Conservation (phyloP, 1,139 yeast species). For the Saccharomyces pastorianus region DNA sequence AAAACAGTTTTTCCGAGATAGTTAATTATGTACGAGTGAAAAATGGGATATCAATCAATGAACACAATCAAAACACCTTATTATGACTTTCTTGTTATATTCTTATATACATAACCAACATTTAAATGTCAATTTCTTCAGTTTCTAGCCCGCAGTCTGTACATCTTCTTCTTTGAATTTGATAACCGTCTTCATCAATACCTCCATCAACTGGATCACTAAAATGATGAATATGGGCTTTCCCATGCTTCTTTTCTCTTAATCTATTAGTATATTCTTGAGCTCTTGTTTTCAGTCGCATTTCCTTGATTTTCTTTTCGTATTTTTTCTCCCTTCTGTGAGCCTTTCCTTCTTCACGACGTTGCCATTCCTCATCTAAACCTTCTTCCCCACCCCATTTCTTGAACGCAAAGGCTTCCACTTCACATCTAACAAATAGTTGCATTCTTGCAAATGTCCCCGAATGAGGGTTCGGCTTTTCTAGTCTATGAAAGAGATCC, state of each 20-base stretch:
- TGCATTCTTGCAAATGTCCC: constrained; percentile 87
- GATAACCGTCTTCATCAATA: constrained; percentile 38
- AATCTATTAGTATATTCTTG: constrained; percentile 74
- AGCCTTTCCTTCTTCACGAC: constrained; percentile 64
- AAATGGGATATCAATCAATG: background rate
- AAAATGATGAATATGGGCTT: constrained; percentile 74
- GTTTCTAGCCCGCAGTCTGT: constrained; percentile 77
- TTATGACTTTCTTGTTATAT: background rate
- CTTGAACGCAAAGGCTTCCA: constrained; percentile 83
- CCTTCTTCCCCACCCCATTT: constrained; percentile 94
- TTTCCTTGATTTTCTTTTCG: constrained; percentile 64
- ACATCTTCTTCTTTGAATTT: constrained; percentile 54
- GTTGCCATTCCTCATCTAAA: constrained; percentile 85
- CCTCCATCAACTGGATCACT: constrained; percentile 45
- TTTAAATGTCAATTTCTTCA: constrained; percentile 50
- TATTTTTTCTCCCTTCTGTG: constrained; percentile 73
- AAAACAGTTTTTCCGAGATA: background rate
- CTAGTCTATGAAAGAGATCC: constrained; percentile 61
- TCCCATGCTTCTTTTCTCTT: constrained; percentile 44
- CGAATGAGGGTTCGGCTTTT: constrained; percentile 92
- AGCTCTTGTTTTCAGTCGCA: constrained; percentile 87
- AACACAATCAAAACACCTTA: background rate
- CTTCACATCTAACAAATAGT: constrained; percentile 77
- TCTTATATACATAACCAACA: background rate
- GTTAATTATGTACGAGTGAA: background rate